Evolutionary conservation across 1,139 yeast genomes (phyloP).

Genomic region (Kodamaea plutei): DNA sequence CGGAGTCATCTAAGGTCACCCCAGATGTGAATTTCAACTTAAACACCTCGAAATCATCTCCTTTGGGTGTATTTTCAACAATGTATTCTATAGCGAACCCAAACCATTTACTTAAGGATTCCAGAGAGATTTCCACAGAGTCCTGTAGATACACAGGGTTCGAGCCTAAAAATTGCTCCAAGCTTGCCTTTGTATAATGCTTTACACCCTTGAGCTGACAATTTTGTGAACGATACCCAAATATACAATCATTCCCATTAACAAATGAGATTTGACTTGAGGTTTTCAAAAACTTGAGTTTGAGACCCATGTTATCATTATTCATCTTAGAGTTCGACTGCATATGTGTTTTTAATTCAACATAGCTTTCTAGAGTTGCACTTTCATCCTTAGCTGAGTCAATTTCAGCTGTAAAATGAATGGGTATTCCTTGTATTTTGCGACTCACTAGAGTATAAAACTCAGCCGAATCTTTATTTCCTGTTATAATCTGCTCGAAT

Average conservation of each 20-base stretch:
- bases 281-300: conserved; percentile 11
- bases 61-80: conserved; percentile 3
- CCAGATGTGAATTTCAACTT: conserved; percentile 5
- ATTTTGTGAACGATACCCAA: conserved; percentile 20
- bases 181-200: conserved; percentile 14
- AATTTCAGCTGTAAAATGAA: conserved; percentile 23
- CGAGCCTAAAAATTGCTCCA: conserved; percentile 12
- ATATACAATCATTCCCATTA: conserved; percentile 14
- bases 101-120: conserved; percentile 17
- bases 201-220: conserved; percentile 18
- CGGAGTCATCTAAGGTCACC: conserved; percentile 4
- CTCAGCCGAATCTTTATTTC: conserved; percentile 5
- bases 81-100: conserved; percentile 15
- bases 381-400: conserved; percentile 15
- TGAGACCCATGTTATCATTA: conserved; percentile 9
- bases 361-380: conserved; percentile 14
- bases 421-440: conserved; percentile 10
- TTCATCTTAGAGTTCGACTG: conserved; percentile 7
- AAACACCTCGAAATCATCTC: conserved; percentile 3
- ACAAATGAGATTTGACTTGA: conserved; percentile 24
- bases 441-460: conserved; percentile 19
- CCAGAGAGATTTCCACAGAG: conserved; percentile 13
- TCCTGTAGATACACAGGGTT: conserved; percentile 14
- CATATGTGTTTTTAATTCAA: conserved; percentile 24
- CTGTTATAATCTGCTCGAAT: conserved; percentile 21